Conservation (phyloP, 768 basidiomycete genomes). For the Pleurotus platypus region DNA sequence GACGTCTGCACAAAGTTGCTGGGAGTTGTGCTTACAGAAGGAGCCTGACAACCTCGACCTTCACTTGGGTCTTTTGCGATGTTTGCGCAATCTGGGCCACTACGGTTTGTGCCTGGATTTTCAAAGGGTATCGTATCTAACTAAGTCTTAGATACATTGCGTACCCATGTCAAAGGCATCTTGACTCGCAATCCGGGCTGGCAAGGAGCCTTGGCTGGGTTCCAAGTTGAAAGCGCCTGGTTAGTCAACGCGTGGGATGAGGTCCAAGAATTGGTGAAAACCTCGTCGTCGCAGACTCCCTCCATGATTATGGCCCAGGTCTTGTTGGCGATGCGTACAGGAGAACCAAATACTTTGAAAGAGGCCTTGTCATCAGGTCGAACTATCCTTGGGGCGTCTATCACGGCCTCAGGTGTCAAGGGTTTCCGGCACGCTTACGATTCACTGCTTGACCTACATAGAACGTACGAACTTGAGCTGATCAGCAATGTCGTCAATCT, state of each 20-base stretch:
- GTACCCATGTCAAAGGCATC: constrained; percentile 92
- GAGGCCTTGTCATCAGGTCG: constrained; percentile 64
- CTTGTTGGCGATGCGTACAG: constrained; percentile 72
- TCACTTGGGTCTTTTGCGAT: constrained; percentile 87
- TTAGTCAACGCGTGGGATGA: constrained; percentile 93
- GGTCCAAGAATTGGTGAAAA: constrained; percentile 58
- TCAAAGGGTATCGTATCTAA: neutral
- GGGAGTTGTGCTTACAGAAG: constrained; percentile 93
- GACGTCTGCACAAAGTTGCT: constrained; percentile 99
- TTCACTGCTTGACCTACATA: constrained; percentile 78
- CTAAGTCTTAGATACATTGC: constrained; percentile 70
- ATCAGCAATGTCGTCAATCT: constrained; percentile 43
- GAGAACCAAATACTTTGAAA: constrained; percentile 40
- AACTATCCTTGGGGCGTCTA: constrained; percentile 69
- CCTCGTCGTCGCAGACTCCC: constrained; percentile 47
- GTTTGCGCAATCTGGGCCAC: constrained; percentile 91
- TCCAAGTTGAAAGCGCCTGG: constrained; percentile 92
- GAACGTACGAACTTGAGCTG: constrained; percentile 80
- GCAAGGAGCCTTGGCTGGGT: constrained; percentile 72
- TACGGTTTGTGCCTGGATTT: constrained; percentile 64
- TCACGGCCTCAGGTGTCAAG: constrained; percentile 74
- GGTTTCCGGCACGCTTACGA: constrained; percentile 89
- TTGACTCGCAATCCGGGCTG: constrained; percentile 83
- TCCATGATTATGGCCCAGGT: constrained; percentile 75
- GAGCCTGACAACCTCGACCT: constrained; percentile 85